Evolutionary conservation across 192 early-diverging fungal genomes (phyloP).

Genomic region (Entomortierella lignicola): DNA sequence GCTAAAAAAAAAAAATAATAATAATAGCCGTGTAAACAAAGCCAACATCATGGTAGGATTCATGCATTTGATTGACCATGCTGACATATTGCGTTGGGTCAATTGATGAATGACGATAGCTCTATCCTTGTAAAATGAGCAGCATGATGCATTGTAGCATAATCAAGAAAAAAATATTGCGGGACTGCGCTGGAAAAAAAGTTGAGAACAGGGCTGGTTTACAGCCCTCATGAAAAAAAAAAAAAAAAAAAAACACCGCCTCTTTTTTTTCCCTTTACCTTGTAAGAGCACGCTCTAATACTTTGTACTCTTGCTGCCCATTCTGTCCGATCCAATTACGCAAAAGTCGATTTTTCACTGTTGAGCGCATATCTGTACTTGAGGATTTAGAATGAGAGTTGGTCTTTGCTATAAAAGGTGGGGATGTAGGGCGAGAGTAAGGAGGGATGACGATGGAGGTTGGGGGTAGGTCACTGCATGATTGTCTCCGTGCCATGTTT

Average conservation of each 20-base stretch:
- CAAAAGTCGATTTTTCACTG: conserved; percentile 50
- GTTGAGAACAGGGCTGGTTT: not conserved
- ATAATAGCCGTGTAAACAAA: not conserved
- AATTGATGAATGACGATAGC: not conserved
- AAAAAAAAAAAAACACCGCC: not conserved
- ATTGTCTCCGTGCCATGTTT: conserved; percentile 42
- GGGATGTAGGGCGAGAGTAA: conserved; percentile 38
- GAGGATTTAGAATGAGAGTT: conserved; percentile 40
- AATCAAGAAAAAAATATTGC: not conserved
- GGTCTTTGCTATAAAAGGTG: conserved; percentile 37
- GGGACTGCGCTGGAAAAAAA: not conserved
- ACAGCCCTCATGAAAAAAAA: too few relatives aligned
- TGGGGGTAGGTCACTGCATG: conserved; percentile 49
- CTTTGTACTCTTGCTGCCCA: conserved; percentile 50
- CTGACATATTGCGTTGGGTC: not conserved
- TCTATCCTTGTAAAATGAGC: not conserved
- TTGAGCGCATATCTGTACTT: conserved; percentile 50
- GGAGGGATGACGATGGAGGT: conserved; percentile 51
- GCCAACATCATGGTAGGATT: not conserved
- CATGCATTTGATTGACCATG: too few relatives aligned
- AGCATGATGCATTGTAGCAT: too few relatives aligned
- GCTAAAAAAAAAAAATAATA: not conserved
- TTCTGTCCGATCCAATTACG: conserved; percentile 51
- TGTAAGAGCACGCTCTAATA: conserved; percentile 43
- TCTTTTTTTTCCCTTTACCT: conserved; percentile 22